Conservation (phyloP, 768 basidiomycete genomes). For the Mrakia gelida region DNA sequence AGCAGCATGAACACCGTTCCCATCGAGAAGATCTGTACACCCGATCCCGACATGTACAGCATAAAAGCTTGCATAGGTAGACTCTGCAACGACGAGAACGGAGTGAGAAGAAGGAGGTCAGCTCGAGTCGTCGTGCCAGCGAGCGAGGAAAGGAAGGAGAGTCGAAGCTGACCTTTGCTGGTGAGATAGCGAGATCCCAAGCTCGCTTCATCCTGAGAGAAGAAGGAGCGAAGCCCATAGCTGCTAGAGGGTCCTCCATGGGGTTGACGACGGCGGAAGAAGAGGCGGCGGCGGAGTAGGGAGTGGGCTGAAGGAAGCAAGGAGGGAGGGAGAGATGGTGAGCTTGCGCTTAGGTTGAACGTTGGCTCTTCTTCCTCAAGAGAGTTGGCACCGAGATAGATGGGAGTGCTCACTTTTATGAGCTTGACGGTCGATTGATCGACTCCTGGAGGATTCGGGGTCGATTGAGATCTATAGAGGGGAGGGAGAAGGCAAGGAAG, state of each 20-base stretch:
- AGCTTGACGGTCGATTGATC: conserved; percentile 11
- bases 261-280: conserved; percentile 15
- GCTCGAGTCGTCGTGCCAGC: background rate
- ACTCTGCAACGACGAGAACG: conserved; percentile 40
- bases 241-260: conserved; percentile 29
- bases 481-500: background rate
- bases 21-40: conserved; percentile 94
- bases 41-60: conserved; percentile 96
- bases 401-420: background rate
- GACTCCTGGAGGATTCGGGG: conserved; percentile 18
- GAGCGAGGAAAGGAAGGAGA: background rate
- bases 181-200: conserved; percentile 77
- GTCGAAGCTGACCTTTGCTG: conserved; percentile 57
- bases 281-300: background rate
- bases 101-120: background rate
- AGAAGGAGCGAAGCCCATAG: conserved; percentile 21
- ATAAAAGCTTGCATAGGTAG: conserved; percentile 97
- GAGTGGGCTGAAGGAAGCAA: background rate
- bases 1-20: conserved; percentile 93
- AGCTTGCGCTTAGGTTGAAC: background rate
- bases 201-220: conserved; percentile 69
- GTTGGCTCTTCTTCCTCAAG: background rate
- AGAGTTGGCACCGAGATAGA: background rate
- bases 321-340: background rate
- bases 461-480: background rate